phyloP scores from a whole-genome alignment of 495 filamentous ascomycete genomes.

The Thermothielavioides terrestris region DNA sequence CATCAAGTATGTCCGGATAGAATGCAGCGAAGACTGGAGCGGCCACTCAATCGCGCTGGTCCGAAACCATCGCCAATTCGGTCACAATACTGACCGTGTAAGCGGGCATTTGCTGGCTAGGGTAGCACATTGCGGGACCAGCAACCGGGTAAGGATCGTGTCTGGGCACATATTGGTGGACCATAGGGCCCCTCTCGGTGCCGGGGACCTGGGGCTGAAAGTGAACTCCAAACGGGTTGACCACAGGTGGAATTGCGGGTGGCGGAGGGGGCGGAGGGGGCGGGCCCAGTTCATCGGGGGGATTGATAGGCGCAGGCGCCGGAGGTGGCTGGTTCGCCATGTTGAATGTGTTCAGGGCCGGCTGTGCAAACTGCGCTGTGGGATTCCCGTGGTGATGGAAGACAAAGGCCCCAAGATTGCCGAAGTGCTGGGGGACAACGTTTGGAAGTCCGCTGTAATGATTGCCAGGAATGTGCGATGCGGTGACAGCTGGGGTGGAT shows the following conservation, averaged over 20 bases:
- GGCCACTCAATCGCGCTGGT: not conserved
- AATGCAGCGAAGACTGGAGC: not conserved
- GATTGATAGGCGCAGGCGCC: not conserved
- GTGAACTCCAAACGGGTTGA: conserved; percentile 23
- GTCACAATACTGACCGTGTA: conserved; percentile 1
- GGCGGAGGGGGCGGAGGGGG: conserved; percentile 6
- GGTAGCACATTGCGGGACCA: not conserved
- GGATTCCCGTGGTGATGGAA: not conserved
- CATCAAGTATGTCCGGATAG: not conserved
- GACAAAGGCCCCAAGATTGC: not conserved
- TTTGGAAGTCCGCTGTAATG: not conserved
- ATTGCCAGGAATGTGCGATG: not conserved
- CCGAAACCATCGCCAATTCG: not conserved
- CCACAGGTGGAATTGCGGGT: conserved; percentile 5
- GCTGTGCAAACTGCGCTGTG: not conserved
- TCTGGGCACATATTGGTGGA: conserved; percentile 39
- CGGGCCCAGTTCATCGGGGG: not conserved
- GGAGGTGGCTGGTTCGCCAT: not conserved
- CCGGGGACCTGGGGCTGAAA: conserved; percentile 42
- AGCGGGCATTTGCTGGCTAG: conserved; percentile 2
- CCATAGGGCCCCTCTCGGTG: conserved; percentile 35
- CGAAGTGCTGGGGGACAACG: not conserved
- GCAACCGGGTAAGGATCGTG: conserved; percentile 22
- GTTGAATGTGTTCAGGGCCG: not conserved
- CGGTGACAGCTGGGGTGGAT: not conserved